phyloP scores from a whole-genome alignment of 140 eudicot genomes.

The Senecio squalidus region DNA sequence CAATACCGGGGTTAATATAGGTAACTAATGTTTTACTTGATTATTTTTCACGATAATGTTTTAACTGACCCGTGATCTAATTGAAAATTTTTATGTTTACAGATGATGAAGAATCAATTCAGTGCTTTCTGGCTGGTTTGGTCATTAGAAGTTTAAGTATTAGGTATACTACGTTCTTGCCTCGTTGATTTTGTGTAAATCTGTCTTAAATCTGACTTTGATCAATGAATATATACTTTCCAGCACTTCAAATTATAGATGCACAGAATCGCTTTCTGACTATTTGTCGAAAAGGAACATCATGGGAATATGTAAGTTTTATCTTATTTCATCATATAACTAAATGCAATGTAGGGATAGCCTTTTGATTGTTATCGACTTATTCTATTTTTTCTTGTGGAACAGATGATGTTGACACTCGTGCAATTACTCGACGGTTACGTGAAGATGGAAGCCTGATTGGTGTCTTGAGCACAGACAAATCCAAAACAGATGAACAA shows the following conservation, averaged over 20 bases:
- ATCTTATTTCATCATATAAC: background rate
- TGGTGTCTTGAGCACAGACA: slow-evolving; percentile 95
- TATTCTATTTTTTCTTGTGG: slow-evolving; percentile 15
- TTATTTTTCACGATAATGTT: background rate
- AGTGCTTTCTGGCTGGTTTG: slow-evolving; percentile 84
- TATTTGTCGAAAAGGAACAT: slow-evolving; percentile 87
- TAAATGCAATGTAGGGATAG: background rate
- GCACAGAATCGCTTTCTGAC: slow-evolving; percentile 70
- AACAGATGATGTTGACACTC: slow-evolving; percentile 92
- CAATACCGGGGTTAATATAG: slow-evolving; percentile 94
- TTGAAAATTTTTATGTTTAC: slow-evolving; percentile 12
- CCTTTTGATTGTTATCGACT: background rate
- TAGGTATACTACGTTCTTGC: slow-evolving; percentile 40
- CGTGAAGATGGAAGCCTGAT: slow-evolving; percentile 90
- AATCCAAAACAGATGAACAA: slow-evolving; percentile 66
- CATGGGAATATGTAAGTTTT: slow-evolving; percentile 92
- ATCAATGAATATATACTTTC: slow-evolving; percentile 6
- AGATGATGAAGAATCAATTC: slow-evolving; percentile 94
- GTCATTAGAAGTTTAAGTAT: slow-evolving; percentile 90
- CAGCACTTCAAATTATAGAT: slow-evolving; percentile 93
- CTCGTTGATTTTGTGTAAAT: background rate
- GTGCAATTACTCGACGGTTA: slow-evolving; percentile 89
- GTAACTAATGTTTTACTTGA: slow-evolving; percentile 30
- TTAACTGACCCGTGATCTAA: background rate
- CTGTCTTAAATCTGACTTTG: background rate